Evolutionary conservation across 345 rosid genomes (phyloP).

Genomic region (Sapria himalayana): DNA sequence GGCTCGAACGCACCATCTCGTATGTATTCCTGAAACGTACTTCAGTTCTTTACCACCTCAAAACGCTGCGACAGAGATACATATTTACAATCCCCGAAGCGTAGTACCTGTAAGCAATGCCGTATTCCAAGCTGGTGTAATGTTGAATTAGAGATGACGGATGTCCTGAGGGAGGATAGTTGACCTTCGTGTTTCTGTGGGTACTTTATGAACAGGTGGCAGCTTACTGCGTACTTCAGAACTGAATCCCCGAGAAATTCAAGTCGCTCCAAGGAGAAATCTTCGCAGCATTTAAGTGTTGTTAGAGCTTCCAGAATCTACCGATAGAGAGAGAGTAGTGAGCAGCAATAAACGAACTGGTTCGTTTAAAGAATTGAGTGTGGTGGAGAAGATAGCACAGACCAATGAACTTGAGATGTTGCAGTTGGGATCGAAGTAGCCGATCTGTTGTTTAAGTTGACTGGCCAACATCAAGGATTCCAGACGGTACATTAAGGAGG

Average conservation of each 20-base stretch:
- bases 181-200: conserved; percentile 56
- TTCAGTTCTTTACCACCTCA: too few species aligned
- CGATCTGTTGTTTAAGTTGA: conserved; percentile 76
- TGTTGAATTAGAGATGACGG: conserved; percentile 38
- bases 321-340: conserved; percentile 6
- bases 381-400: conserved; percentile 8
- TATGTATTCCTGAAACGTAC: conserved; percentile 69
- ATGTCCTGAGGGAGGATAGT: conserved; percentile 22
- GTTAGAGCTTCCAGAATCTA: conserved; percentile 77
- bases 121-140: conserved; percentile 42
- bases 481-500: conserved; percentile 65
- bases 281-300: conserved; percentile 44
- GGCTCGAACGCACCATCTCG: conserved; percentile 68
- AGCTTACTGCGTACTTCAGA: conserved; percentile 60
- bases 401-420: conserved; percentile 45
- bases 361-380: not conserved
- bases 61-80: not conserved
- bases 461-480: conserved; percentile 73
- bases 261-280: conserved; percentile 84
- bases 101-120: conserved; percentile 44
- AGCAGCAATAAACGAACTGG: not conserved
- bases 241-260: conserved; percentile 95
- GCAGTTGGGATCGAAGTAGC: conserved; percentile 18
- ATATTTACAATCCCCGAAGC: not conserved
- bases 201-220: conserved; percentile 46